Evolutionary conservation across 495 filamentous ascomycete species (phyloP), one percentile per base, ranked within the genome.

Genomic region (Daldinia caldariorum): DNA sequence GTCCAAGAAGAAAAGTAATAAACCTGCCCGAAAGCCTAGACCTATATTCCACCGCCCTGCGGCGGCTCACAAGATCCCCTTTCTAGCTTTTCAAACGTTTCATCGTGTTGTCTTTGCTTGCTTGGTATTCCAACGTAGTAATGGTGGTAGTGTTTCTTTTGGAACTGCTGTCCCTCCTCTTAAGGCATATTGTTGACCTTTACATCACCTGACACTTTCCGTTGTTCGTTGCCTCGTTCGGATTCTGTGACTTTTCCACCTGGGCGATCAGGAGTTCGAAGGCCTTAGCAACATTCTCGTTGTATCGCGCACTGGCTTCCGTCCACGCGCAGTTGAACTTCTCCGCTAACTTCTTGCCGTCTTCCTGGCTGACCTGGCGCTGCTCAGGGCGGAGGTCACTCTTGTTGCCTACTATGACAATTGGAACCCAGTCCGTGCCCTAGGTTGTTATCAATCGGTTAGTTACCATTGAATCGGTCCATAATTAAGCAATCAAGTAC

Each of bases 361-460:
- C 90, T 56, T 97, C 94, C 32, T 87, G 77, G 18, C 90, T 87
- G 64, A 99, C 94, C 78, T 98, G 94, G 58, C 94, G 90, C 78
- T 97, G 94, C 77, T 97, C 94, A 22, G 90, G 86, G 60, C 94
- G 92, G 50, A 99, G 86, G 79, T 99, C 95, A 71, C 88, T 92
- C 83, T 99, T 99, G 82, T 99, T 99, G 68, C 93, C 95, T 20
- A 99, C 94, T 55, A 99, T 88, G 67, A 95, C 91, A 71, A 98
- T 89, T 13, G 95, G 96, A 63, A 97, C 93, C 82, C 88, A 90
- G 61, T 97, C 94, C 45, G 93, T 90, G 73, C 96, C 95, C 95
- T 99, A 61, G 16, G 32, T n/a, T 29, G 14, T 32, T 38, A 32
- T 35, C 37, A 55, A 26, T 58, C 32, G 8, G 59, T 69, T 31